phyloP scores from a whole-genome alignment of 345 rosid genomes.

The Punica granatum region DNA sequence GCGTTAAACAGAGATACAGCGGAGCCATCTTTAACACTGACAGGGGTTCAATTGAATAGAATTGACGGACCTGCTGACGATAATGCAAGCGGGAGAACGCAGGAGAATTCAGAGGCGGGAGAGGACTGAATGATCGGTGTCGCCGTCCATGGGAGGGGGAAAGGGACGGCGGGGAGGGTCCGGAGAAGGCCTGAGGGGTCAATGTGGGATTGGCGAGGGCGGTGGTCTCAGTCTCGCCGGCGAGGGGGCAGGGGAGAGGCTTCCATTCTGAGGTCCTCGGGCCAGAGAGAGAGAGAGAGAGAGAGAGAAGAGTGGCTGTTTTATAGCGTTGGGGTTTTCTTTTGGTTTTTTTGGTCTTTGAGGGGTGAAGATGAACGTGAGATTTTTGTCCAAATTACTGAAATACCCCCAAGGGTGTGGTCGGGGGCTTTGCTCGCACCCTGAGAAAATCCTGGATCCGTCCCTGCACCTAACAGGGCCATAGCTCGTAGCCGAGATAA shows the following conservation, averaged over 20 bases:
- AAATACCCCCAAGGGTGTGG: too few relatives aligned
- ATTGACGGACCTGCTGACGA: neutral
- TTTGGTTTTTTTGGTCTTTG: too few relatives aligned
- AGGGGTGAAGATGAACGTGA: too few relatives aligned
- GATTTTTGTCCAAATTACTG: too few relatives aligned
- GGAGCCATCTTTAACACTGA: neutral
- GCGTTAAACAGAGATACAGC: neutral
- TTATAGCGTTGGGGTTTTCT: neutral
- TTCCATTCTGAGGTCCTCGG: neutral
- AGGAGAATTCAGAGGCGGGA: neutral
- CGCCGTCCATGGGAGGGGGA: neutral
- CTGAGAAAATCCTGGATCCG: too few relatives aligned
- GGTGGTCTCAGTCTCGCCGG: neutral
- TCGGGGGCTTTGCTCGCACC: too few relatives aligned
- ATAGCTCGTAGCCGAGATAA: too few relatives aligned
- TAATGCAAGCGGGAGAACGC: neutral
- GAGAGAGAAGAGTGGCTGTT: neutral
- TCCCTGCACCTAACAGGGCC: neutral
- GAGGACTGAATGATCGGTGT: neutral
- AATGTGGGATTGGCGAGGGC: neutral
- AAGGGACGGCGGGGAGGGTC: neutral
- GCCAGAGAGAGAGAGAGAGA: too few relatives aligned
- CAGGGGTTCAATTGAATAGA: neutral
- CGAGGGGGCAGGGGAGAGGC: neutral
- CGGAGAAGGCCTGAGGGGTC: neutral